Evolutionary conservation across 139 green algal species (phyloP).

Genomic region (Micromonas commoda): DNA sequence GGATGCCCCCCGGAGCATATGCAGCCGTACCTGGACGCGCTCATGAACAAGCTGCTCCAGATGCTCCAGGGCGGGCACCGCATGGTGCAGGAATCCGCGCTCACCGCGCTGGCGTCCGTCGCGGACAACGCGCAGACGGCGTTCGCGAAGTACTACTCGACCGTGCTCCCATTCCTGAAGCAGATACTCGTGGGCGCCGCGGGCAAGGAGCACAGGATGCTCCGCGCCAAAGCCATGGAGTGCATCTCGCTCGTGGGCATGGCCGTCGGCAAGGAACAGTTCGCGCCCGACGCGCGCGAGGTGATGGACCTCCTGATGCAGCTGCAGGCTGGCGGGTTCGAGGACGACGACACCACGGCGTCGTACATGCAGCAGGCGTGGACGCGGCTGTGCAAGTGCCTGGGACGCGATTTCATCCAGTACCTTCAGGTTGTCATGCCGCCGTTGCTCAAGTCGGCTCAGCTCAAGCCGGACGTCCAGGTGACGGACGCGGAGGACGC

Average conservation of each 20-base stretch:
- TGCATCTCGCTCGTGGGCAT: constrained; percentile 96
- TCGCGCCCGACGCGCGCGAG: constrained; percentile 71
- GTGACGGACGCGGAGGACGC: constrained; percentile 48
- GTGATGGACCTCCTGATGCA: constrained; percentile 82
- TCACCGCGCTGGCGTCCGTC: constrained; percentile 87
- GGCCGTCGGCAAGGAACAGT: constrained; percentile 89
- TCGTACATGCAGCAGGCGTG: constrained; percentile 70
- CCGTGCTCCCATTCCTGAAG: constrained; percentile 85
- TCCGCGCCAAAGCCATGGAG: constrained; percentile 92
- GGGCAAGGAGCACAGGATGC: constrained; percentile 65
- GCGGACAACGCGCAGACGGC: constrained; percentile 78
- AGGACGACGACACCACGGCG: constrained; percentile 62
- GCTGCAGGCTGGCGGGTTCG: constrained; percentile 55
- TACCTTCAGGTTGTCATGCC: constrained; percentile 93
- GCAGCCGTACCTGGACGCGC: constrained; percentile 80
- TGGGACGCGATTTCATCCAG: constrained; percentile 91
- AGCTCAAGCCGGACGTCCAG: constrained; percentile 81
- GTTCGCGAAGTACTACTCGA: constrained; percentile 87
- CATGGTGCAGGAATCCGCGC: constrained; percentile 76
- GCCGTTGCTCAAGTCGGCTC: constrained; percentile 63
- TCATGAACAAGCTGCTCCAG: constrained; percentile 78
- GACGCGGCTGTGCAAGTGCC: constrained; percentile 92
- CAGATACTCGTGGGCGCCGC: constrained; percentile 66
- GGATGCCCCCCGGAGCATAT: constrained; percentile 59
- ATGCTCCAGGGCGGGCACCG: constrained; percentile 61